Base-by-base conservation (phyloP, 345 rosid species). In the Eucalyptus marginata region DNA sequence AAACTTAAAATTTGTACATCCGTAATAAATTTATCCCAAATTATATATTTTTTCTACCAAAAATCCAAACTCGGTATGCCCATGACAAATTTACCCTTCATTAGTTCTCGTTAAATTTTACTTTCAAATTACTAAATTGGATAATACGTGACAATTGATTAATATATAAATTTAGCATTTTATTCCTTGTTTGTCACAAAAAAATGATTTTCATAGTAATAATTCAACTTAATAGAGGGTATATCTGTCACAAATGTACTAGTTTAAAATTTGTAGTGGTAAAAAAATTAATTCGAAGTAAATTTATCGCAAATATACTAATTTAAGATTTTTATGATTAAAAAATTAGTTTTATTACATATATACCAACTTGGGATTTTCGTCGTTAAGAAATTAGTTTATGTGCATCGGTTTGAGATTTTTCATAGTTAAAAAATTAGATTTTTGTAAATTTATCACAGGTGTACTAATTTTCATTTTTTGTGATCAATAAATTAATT, bases 261-360 rank as follows among this genome's bases (percentile, higher is more conserved):
- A 1, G 0, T 13, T 62, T 62, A 3, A 0, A 13, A 4, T 24
- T 56, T 56, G 24, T 9, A 0, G 5, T 4, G 27, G 0, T 22
- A 4, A 54, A 56, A 8, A 22, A 56, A 9, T 56, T 56, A 56
- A 5, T 4, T 4, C 5, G 2, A 25, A 56, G 5, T 49, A 49
- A 49, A 13, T 49, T 18, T 52, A 4, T 52, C 1, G 3, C 1
- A 0, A 0, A 1, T 18, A 18, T 52, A 3, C 4, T 7, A 20
- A 52, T 52, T 52, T 52, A 1, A 0, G 0, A 0, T 18, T 52
- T 52, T 52, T 20, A 1, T 20, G 2, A 4, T 18, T 52, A 3
- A 8, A 52, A 52, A 18, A 52, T 52, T 18, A 52, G 0, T 52
- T 52, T 52, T 52, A 18, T 52, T 1, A 52, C 5, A 52, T 7